These are phyloP conservation scores for Gossypium trilobum DNA, from an alignment of 441 rosid species.

Conservation along the genomic window DNA sequence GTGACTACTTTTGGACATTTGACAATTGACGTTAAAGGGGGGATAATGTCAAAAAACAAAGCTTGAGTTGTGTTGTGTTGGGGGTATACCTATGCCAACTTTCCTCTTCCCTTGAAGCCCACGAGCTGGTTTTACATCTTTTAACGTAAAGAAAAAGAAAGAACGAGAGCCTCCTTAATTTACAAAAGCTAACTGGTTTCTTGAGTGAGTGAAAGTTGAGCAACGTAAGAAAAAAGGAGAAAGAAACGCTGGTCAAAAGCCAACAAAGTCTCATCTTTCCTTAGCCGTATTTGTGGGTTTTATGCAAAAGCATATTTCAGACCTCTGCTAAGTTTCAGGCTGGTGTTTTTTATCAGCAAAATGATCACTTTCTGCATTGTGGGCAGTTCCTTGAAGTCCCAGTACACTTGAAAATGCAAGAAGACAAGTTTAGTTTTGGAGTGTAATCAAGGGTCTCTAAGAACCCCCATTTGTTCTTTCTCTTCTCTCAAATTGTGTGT, in stretches of 20 bases:
- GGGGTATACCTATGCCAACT: background rate
- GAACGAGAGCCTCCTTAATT: slow-evolving; percentile 17
- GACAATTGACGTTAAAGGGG: slow-evolving; percentile 2
- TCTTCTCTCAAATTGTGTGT: background rate
- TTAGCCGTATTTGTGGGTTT: slow-evolving; percentile 15
- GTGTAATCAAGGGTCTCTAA: slow-evolving; percentile 25
- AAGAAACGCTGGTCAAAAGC: slow-evolving; percentile 31
- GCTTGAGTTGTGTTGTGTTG: background rate
- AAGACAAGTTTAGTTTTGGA: slow-evolving; percentile 41
- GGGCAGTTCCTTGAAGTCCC: slow-evolving; percentile 24
- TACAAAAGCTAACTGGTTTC: slow-evolving; percentile 30
- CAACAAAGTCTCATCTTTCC: slow-evolving; percentile 29
- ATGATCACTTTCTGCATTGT: slow-evolving; percentile 27
- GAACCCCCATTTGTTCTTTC: slow-evolving; percentile 17
- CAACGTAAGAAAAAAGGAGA: slow-evolving; percentile 9
- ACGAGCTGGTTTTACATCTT: slow-evolving; percentile 34
- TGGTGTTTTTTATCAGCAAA: slow-evolving; percentile 23
- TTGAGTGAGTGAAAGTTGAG: slow-evolving; percentile 18
- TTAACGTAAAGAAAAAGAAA: slow-evolving; percentile 33
- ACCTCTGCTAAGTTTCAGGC: slow-evolving; percentile 26
- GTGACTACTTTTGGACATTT: background rate
- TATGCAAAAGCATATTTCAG: slow-evolving; percentile 5
- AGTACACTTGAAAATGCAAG: slow-evolving; percentile 23
- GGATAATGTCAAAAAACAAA: slow-evolving; percentile 2
- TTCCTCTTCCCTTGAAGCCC: slow-evolving; percentile 31